Evolutionary conservation across 2,329 filamentous ascomycete species (phyloP), one percentile per base, ranked within the genome.

Genomic region (Sphaerulina musiva): DNA sequence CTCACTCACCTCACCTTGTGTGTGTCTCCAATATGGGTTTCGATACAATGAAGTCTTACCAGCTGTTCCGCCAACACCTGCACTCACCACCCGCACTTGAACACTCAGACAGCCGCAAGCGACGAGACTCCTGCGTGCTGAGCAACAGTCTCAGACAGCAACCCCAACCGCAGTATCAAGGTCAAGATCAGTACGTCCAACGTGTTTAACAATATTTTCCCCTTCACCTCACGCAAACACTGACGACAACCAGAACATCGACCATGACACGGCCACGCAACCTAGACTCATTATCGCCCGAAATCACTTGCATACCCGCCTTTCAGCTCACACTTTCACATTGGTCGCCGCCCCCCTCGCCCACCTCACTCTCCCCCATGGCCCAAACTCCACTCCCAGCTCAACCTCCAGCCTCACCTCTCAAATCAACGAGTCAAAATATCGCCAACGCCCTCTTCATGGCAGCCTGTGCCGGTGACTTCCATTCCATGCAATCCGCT

Each of bases 271-370:
- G 56, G 31, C 39, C 14, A 41, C 47, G 59, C 54, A 60, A 55
- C 43, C 58, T 60, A n/a, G 45, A 54, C 32, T 59, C 58, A 10
- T 52, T 62, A n/a, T 41, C 44, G 14, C 54, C 57, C 9, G 50
- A 46, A 11, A 38, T 38, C 34, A n/a, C 6, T 9, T 38, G 34
- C 23, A 50, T 44, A 43, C 66, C 65, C 17, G 51, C 62, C 2
- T 69, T 68, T 48, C 59, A 62, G 38, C 49, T 58, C 31, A 60
- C 64, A 8, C 66, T 61, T 31, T 59, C 64, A 20, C 56, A 57
- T 46, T 69, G 66, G 67, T 67, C 65, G 34, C 66, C 66, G 14
- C 65, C 67, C 36, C 40, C 61, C 29, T 69, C 67, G 32, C 66
- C 67, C 29, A 55, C 54, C 38, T 41, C 67, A 40, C 12, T 59